Percentiles rank a stretch among this genome's conserved stretches.
These are phyloP conservation scores for Trametes maxima DNA, from an alignment of 768 basidiomycete genomes.

Conservation along the genomic window DNA sequence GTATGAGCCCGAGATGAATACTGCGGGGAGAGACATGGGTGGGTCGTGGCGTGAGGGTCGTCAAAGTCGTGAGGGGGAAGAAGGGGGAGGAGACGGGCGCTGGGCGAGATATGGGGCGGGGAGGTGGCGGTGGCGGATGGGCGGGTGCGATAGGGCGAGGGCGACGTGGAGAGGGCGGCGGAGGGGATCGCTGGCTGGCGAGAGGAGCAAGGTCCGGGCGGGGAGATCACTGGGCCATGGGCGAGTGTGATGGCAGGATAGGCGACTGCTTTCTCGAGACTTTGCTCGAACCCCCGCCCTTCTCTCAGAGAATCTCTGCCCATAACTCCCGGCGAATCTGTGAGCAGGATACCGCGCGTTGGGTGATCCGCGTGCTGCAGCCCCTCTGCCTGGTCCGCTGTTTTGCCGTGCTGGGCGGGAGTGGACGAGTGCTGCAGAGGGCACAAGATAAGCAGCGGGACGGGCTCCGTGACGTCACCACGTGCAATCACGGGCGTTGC, in stretches of 20 bases:
- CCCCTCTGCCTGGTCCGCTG: too few relatives aligned
- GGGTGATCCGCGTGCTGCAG: too few relatives aligned
- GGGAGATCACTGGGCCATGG: background rate
- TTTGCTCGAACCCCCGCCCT: background rate
- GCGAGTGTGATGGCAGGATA: background rate
- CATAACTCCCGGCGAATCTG: too few relatives aligned
- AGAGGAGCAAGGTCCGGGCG: background rate
- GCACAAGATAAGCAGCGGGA: background rate
- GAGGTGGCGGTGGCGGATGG: background rate
- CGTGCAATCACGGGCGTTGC: background rate
- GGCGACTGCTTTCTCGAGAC: background rate
- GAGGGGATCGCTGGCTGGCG: background rate
- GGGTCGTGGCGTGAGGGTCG: conserved; percentile 2
- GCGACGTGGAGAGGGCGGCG: background rate
- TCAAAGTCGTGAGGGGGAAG: conserved; percentile 11
- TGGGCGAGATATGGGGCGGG: background rate
- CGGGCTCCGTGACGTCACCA: background rate
- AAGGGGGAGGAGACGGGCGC: background rate
- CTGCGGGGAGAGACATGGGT: conserved; percentile 49
- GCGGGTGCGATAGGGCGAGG: background rate
- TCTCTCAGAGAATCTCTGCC: background rate
- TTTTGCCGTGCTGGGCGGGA: too few relatives aligned
- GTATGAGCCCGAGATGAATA: conserved; percentile 25
- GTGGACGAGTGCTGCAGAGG: too few relatives aligned
- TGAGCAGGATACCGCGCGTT: too few relatives aligned